Evolutionary conservation across 495 filamentous ascomycete species (phyloP).

Genomic region (Pyronema domesticum): DNA sequence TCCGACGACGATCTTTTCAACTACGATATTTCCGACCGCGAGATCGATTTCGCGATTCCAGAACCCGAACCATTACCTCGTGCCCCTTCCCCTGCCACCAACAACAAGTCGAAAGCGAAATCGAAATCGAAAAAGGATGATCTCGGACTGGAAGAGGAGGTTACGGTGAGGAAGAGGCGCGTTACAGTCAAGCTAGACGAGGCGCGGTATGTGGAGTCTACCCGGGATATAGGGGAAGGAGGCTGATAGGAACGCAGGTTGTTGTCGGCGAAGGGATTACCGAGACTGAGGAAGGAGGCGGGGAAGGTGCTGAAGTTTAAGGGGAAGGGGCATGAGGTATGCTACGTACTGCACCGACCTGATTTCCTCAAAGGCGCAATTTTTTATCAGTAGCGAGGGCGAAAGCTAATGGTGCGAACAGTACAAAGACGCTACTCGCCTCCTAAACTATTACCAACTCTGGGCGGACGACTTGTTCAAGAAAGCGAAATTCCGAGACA

Average conservation of each 20-base stretch:
- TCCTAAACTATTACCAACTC: slow-evolving; percentile 81
- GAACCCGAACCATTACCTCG: slow-evolving; percentile 9
- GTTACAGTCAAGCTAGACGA: slow-evolving; percentile 78
- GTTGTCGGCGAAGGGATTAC: slow-evolving; percentile 63
- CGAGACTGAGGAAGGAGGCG: slow-evolving; percentile 55
- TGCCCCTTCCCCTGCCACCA: background rate
- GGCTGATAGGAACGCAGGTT: slow-evolving; percentile 32
- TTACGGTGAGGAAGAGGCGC: slow-evolving; percentile 55
- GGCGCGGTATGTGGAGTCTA: slow-evolving; percentile 33
- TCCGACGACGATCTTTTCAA: slow-evolving; percentile 44
- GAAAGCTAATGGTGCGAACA: slow-evolving; percentile 25
- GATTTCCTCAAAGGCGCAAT: background rate
- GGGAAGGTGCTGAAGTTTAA: slow-evolving; percentile 60
- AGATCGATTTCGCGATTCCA: slow-evolving; percentile 24
- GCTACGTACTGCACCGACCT: background rate
- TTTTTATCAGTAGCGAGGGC: background rate
- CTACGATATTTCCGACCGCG: slow-evolving; percentile 44
- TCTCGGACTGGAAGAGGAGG: slow-evolving; percentile 70
- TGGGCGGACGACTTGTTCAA: slow-evolving; percentile 97
- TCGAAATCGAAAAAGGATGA: slow-evolving; percentile 26
- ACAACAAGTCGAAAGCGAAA: slow-evolving; percentile 24
- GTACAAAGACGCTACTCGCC: slow-evolving; percentile 68
- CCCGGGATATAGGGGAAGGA: background rate
- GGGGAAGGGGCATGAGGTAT: slow-evolving; percentile 85
- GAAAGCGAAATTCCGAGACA: slow-evolving; percentile 83